Percentiles rank a stretch among this genome's conserved stretches.
Conservation (phyloP, 306 rosid species). For the Dalbergia oliveri region DNA sequence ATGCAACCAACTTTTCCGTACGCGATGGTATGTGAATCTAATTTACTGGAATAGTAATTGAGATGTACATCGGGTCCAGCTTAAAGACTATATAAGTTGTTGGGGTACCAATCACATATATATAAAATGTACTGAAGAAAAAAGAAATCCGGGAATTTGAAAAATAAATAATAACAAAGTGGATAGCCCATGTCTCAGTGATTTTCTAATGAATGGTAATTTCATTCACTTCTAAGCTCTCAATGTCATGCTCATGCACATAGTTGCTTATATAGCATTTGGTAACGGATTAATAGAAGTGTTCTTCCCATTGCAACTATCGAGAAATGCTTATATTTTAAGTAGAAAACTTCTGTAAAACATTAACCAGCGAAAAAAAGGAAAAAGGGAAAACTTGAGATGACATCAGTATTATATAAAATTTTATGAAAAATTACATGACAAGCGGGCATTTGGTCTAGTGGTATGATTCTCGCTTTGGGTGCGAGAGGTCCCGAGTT, state of each 20-base stretch:
- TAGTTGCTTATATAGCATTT: background rate
- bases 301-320: background rate
- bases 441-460: slow-evolving; percentile 49
- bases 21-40: background rate
- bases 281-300: background rate
- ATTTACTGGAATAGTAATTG: background rate
- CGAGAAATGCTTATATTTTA: background rate
- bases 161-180: background rate
- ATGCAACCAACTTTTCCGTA: background rate
- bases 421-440: background rate
- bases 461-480: slow-evolving; percentile 60
- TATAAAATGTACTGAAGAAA: too few species aligned
- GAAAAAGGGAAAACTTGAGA: too few species aligned
- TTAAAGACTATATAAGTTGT: background rate
- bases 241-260: background rate
- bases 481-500: slow-evolving; percentile 57
- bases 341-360: background rate
- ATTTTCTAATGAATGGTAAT: background rate
- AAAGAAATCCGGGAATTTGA: background rate
- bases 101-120: background rate
- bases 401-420: too few species aligned
- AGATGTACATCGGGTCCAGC: background rate
- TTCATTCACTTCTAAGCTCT: background rate
- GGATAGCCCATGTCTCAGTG: background rate
- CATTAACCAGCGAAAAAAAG: background rate